Conservation (phyloP, 345 rosid genomes). For the Eucalyptus urophylla region DNA sequence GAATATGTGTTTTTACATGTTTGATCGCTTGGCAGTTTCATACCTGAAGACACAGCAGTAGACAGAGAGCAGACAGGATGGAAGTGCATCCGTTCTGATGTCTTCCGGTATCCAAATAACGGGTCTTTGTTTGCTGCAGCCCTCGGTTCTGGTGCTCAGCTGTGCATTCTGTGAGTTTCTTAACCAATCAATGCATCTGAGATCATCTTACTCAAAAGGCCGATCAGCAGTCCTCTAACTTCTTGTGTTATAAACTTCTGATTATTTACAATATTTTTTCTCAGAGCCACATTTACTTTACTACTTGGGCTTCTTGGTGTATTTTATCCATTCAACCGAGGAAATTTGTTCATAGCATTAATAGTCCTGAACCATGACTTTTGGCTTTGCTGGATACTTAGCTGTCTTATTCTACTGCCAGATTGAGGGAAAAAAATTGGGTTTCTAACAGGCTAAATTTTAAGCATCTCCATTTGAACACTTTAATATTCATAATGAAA, state of each 20-base stretch:
- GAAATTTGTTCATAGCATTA: conserved; percentile 76
- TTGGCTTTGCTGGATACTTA: conserved; percentile 82
- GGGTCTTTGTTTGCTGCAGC: conserved; percentile 71
- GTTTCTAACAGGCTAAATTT: conserved; percentile 3
- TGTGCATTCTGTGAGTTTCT: conserved; percentile 71
- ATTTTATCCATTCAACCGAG: conserved; percentile 85
- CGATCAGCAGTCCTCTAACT: not conserved
- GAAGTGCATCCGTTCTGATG: conserved; percentile 87
- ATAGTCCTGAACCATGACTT: conserved; percentile 74
- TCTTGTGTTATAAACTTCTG: not conserved
- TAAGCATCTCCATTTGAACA: not conserved
- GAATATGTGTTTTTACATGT: not conserved
- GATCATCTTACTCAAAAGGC: not conserved
- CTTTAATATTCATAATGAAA: not conserved
- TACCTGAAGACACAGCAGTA: conserved; percentile 78
- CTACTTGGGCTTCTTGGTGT: conserved; percentile 78
- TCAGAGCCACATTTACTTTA: conserved; percentile 64
- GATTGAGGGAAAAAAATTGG: conserved; percentile 83
- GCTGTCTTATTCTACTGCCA: conserved; percentile 77
- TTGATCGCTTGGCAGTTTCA: conserved; percentile 26
- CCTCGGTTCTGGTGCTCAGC: conserved; percentile 69
- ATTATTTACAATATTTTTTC: not conserved
- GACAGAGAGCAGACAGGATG: conserved; percentile 92
- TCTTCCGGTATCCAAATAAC: conserved; percentile 62
- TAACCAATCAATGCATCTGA: not conserved